phyloP scores from a whole-genome alignment of 805 yeast genomes.

The Metschnikowia kofuensis region DNA sequence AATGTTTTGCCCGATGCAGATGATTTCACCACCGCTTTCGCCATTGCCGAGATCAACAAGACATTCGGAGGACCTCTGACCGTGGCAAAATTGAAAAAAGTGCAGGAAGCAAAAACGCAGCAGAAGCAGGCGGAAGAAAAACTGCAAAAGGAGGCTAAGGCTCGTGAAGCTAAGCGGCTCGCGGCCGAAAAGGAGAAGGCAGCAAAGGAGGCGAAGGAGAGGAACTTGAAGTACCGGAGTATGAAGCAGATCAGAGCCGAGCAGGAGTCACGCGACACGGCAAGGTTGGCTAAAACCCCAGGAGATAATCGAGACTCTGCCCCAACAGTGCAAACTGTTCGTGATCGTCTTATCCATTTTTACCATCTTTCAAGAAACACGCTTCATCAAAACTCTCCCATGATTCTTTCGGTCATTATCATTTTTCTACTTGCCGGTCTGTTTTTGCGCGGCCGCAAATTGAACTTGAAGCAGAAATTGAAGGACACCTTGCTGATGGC shows the following conservation, averaged over 20 bases:
- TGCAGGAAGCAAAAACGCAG: conserved; percentile 8
- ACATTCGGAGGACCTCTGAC: conserved; percentile 11
- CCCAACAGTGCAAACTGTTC: conserved; percentile 2
- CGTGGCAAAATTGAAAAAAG: conserved; percentile 13
- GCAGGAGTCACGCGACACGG: conserved; percentile 2
- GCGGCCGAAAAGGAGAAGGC: conserved; percentile 17
- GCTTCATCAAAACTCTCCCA: conserved; percentile 28
- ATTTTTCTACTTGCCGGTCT: conserved; percentile 21
- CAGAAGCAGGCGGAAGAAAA: conserved; percentile 7
- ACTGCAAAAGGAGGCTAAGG: conserved; percentile 14
- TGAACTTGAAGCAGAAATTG: conserved; percentile 29
- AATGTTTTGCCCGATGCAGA: conserved; percentile 34
- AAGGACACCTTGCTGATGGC: conserved; percentile 42
- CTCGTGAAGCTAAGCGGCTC: conserved; percentile 19
- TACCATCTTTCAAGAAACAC: conserved; percentile 20
- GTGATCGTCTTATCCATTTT: conserved; percentile 1
- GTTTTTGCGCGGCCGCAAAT: conserved; percentile 22
- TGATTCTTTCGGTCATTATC: conserved; percentile 23
- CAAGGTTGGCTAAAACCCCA: background rate
- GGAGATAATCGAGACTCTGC: background rate
- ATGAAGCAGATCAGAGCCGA: conserved; percentile 28
- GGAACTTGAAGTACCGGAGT: conserved; percentile 28
- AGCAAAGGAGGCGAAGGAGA: conserved; percentile 18
- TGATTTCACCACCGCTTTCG: conserved; percentile 26
- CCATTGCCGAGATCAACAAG: conserved; percentile 24